A percentile compares a stretch with the other conserved stretches of the same genome.
Evolutionary conservation across 345 rosid genomes (phyloP).

Genomic region (Corchorus olitorius): DNA sequence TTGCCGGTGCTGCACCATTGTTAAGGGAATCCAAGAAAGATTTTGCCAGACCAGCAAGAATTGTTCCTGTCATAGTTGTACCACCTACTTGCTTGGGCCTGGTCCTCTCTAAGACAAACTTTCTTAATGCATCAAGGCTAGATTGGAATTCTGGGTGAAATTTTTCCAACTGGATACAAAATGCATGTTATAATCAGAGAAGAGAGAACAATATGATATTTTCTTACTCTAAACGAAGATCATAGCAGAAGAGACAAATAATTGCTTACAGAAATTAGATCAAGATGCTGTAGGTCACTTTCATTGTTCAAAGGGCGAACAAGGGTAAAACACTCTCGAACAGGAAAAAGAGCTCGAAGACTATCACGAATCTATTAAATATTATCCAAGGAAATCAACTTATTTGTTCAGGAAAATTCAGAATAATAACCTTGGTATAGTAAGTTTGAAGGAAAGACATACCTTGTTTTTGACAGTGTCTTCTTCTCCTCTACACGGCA

Average conservation of each 20-base stretch:
- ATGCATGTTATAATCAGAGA: conserved; percentile 8
- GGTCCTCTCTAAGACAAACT: conserved; percentile 42
- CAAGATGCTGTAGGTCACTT: conserved; percentile 19
- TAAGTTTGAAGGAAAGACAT: not conserved
- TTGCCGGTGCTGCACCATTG: conserved; percentile 32
- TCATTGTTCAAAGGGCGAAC: conserved; percentile 14
- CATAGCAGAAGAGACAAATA: not conserved
- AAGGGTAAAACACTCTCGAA: conserved; percentile 27
- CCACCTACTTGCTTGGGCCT: conserved; percentile 47
- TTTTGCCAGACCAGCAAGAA: conserved; percentile 45
- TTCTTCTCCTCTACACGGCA: conserved; percentile 20
- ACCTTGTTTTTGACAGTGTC: conserved; percentile 34
- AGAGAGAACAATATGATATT: conserved; percentile 3
- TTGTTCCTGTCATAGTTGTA: conserved; percentile 43
- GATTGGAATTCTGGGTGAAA: conserved; percentile 32
- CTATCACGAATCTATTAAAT: conserved; percentile 13
- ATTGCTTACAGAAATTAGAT: conserved; percentile 26
- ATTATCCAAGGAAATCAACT: not conserved
- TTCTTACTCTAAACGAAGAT: conserved; percentile 11
- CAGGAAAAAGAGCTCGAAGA: conserved; percentile 24
- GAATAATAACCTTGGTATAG: not conserved
- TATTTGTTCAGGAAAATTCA: not conserved
- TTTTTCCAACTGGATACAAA: conserved; percentile 29
- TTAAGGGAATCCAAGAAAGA: conserved; percentile 37
- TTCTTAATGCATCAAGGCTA: conserved; percentile 30